Evolutionary conservation across 2,329 filamentous ascomycete genomes (phyloP), one percentile per base, ranked within the genome.

Genomic region (Orbilia oligospora): DNA sequence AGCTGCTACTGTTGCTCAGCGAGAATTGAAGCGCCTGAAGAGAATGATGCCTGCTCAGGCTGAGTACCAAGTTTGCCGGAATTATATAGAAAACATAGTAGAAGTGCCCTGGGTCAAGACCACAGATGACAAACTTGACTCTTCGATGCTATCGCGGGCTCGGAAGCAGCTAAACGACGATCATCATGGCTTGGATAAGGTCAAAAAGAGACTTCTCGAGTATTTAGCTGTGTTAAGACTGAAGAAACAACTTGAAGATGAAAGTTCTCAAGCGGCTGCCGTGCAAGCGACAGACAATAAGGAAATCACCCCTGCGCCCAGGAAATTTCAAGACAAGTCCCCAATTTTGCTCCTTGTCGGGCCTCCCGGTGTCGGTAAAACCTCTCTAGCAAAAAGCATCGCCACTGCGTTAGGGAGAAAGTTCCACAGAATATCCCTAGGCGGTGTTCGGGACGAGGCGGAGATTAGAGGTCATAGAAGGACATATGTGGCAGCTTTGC

Each of bases 401-500:
- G 96, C 96, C 1, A 93, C 93, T 16, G 94, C 96, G 0, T 88
- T 99, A 10, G 95, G 95, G 16, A 91, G 96, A 80, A 97, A 97
- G 84, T 99, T 99, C 84, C 95, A 99, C 84, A 91, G 96, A 55
- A 97, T 99, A 82, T 98, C 96, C 2, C 90, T 99, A 3, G 96
- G 96, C 78, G 96, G 96, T 81, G 95, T 99, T 2, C 89, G 96
- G 69, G 96, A 99, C 82, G 96, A 99, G 84, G 96, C 96, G 16
- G 96, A 99, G 85, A 98, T 99, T 77, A 90, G 96, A 76, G 96
- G 96, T 9, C 96, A 99, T 85, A 89, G 96, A 71, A 89, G 96
- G 81, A 99, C 96, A 0, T 99, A 99, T 83, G 96, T 99, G 75
- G 96, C 96, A 22, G 96, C 96, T n/a, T 97, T 99, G 95, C 96